phyloP scores from a whole-genome alignment of 179 eudicot genomes.

The Patellifolia procumbens region DNA sequence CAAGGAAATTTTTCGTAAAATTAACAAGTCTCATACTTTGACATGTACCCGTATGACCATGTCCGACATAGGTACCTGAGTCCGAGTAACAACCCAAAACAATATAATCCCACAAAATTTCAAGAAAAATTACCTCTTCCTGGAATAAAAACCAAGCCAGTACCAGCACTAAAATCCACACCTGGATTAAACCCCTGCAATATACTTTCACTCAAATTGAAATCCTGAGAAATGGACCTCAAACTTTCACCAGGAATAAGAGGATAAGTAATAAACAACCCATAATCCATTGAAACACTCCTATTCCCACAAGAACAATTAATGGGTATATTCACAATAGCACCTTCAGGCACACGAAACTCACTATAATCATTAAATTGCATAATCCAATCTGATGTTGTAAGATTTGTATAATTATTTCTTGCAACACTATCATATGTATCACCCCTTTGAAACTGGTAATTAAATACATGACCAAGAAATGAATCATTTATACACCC shows the following conservation, averaged over 20 bases:
- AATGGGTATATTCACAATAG: slow-evolving; percentile 45
- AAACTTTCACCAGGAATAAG: slow-evolving; percentile 52
- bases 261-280: slow-evolving; percentile 72
- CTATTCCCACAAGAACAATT: slow-evolving; percentile 67
- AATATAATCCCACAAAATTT: not conserved
- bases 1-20: no score
- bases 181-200: slow-evolving; percentile 55
- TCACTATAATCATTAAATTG: slow-evolving; percentile 39
- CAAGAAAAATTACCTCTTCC: slow-evolving; percentile 48
- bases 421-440: slow-evolving; percentile 39
- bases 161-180: slow-evolving; percentile 47
- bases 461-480: slow-evolving; percentile 46
- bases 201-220: slow-evolving; percentile 36
- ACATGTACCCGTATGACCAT: no score
- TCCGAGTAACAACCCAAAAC: not conserved
- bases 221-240: slow-evolving; percentile 39
- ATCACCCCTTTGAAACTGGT: slow-evolving; percentile 37
- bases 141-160: slow-evolving; percentile 63
- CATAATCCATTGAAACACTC: slow-evolving; percentile 55
- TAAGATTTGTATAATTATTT: slow-evolving; percentile 41
- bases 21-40: no score
- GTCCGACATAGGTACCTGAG: no score
- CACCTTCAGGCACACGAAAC: slow-evolving; percentile 29
- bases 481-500: slow-evolving; percentile 48
- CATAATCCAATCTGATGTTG: slow-evolving; percentile 29